Base-by-base conservation (phyloP, 352 stramenopile genomes). In the Phytophthora ramorum region DNA sequence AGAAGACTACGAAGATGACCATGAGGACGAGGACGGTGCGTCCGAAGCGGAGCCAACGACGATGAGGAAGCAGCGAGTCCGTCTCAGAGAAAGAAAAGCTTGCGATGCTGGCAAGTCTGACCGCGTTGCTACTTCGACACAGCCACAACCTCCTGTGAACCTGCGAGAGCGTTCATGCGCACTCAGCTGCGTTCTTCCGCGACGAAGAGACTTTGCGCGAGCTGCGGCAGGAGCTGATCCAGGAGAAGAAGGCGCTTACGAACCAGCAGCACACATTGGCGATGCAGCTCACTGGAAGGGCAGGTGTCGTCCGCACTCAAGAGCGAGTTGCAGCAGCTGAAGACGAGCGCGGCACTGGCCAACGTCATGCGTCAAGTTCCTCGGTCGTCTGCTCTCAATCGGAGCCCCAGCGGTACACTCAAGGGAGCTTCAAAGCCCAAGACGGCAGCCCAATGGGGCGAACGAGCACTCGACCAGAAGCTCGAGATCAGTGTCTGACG, bases 141-240 rank as follows among this genome's bases (percentile, higher is more conserved):
- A 47, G 16, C n/a, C 40, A 9, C 37, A 59, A 45, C 45, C 50
- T 20, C 7, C 32, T 22, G 4, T 55, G 7, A 65, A 32, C 30
- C 60, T 38, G 45, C 66, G 14, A 22, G 60, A 43, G 45, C 54
- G 9, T 69, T 73, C 43, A 76, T 69, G 53, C 57, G 71, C 8
- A 51, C 24, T 66, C 47, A 16, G 47, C 69, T 2, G 37, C 49
- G 0, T 92, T 92, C 41, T 89, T 90, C 38, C 77, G 75, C 9
- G 81, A 92, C 37, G 66, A 77, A 20, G 81, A 89, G n/a, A 64
- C 73, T 10, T 47, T 92, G 24, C 46, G 63, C 2, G 81, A 85
- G 30, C 79, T 79, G 59, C 74, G 68, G 19, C 57, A 52, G 13
- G 43, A 69, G 13, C 50, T 90, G 5, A 73, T 68, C 0, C 66